A percentile compares a stretch with the other conserved stretches of the same genome.
Evolutionary conservation across 768 basidiomycete genomes (phyloP).

Genomic region (Sporobolomyces pararoseus): DNA sequence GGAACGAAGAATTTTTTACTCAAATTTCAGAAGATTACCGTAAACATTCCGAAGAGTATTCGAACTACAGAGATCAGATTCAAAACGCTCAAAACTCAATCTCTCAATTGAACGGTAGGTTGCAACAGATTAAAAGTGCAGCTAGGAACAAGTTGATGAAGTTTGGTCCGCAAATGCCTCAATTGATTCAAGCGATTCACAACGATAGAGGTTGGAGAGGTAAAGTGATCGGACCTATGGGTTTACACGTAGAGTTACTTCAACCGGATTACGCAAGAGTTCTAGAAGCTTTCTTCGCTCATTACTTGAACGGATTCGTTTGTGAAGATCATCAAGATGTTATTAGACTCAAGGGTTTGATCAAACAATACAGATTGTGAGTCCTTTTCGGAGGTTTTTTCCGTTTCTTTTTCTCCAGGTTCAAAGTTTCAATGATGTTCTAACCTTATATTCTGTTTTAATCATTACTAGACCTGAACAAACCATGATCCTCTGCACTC

Average conservation of each 20-base stretch:
- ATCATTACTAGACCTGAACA: constrained; percentile 43
- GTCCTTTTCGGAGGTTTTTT: too few species aligned
- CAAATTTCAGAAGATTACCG: background rate
- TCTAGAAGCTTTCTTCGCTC: constrained; percentile 62
- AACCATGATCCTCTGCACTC: constrained; percentile 58
- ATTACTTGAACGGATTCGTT: constrained; percentile 64
- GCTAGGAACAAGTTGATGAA: constrained; percentile 41
- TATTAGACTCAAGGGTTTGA: constrained; percentile 57
- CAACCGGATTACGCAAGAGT: constrained; percentile 66
- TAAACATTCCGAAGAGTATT: background rate
- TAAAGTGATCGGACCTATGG: constrained; percentile 61
- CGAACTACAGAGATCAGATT: constrained; percentile 5
- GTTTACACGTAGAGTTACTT: constrained; percentile 67
- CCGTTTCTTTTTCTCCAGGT: background rate
- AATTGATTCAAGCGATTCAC: constrained; percentile 46
- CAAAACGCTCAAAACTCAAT: background rate
- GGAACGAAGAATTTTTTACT: background rate
- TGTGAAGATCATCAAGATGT: constrained; percentile 69
- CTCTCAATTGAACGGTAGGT: background rate
- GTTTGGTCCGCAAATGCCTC: constrained; percentile 46
- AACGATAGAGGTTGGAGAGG: constrained; percentile 43
- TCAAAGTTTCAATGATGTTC: background rate
- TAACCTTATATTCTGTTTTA: background rate
- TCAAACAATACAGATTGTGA: constrained; percentile 26
- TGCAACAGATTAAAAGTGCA: constrained; percentile 20